Evolutionary conservation across 225 moss, liverwort and hornwort species (phyloP).

Genomic region (Rhytidiadelphus loreus): DNA sequence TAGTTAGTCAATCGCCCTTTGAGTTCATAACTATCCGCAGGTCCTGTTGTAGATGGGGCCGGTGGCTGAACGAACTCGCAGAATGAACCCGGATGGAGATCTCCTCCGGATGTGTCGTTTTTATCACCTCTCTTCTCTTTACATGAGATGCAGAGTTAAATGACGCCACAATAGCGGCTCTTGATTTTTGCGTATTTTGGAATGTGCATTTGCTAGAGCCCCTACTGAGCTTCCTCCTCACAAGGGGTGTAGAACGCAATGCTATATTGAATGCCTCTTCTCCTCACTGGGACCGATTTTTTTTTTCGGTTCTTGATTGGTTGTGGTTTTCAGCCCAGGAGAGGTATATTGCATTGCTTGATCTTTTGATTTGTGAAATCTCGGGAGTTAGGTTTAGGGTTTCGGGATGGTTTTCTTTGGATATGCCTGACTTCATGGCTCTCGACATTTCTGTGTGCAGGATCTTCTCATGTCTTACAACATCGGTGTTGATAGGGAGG

Average conservation of each 20-base stretch:
- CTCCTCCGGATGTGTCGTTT: constrained; percentile 3
- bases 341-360: not conserved
- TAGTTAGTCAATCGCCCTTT: not conserved
- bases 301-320: not conserved
- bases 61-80: constrained; percentile 46
- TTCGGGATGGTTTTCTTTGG: not conserved
- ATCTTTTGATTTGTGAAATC: not conserved
- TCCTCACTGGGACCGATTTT: not conserved
- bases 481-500: constrained; percentile 65
- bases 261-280: constrained; percentile 17
- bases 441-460: constrained; percentile 8
- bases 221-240: constrained; percentile 27
- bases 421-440: not conserved
- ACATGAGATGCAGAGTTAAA: constrained; percentile 35
- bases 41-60: not conserved
- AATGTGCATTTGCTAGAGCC: constrained; percentile 43
- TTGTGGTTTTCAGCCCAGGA: not conserved
- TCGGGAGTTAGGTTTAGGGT: not conserved
- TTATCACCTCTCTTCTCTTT: constrained; percentile 33
- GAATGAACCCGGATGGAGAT: not conserved
- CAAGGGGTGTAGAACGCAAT: constrained; percentile 54
- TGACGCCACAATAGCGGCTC: not conserved
- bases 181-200: not conserved
- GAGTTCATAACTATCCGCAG: constrained; percentile 39
- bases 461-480: constrained; percentile 80